These are phyloP conservation scores for Claviceps arundinis DNA, from an alignment of 2,329 filamentous ascomycete genomes.

Conservation along the genomic window DNA sequence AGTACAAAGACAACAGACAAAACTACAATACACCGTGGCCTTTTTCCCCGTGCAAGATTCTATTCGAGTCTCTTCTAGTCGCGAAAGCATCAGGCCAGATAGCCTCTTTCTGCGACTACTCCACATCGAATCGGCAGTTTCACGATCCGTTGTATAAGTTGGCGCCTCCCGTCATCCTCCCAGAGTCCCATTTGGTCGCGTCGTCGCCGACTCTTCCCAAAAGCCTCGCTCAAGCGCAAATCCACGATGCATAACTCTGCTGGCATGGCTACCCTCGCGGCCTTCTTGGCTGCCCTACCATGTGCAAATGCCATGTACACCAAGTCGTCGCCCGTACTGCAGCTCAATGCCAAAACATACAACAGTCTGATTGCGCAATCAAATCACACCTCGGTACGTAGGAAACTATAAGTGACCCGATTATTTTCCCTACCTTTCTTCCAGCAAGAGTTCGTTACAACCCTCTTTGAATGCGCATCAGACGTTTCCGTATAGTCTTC, in stretches of 20 bases:
- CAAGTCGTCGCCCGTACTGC: slow-evolving; percentile 77
- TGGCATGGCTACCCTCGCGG: slow-evolving; percentile 31
- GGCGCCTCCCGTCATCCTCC: not conserved
- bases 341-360: slow-evolving; percentile 68
- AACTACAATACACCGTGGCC: slow-evolving; percentile 15
- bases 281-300: slow-evolving; percentile 52
- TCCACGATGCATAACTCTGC: slow-evolving; percentile 38
- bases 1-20: too few relatives aligned
- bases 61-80: not conserved
- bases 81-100: not conserved
- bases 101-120: not conserved
- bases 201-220: not conserved
- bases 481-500: not conserved
- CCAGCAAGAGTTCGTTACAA: too few relatives aligned
- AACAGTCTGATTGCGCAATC: slow-evolving; percentile 73
- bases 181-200: not conserved
- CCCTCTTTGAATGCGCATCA: not conserved
- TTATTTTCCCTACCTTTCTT: not conserved
- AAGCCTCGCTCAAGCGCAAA: not conserved
- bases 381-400: slow-evolving; percentile 76
- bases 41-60: slow-evolving; percentile 9
- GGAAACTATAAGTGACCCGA: not conserved
- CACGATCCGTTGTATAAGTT: not conserved
- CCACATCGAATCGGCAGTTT: not conserved
- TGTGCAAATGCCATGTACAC: slow-evolving; percentile 63